Percentiles rank a stretch among this genome's conserved stretches.
These are phyloP conservation scores for Globisporangium acanthophoron DNA, from an alignment of 352 stramenopile genomes.

Conservation along the genomic window DNA sequence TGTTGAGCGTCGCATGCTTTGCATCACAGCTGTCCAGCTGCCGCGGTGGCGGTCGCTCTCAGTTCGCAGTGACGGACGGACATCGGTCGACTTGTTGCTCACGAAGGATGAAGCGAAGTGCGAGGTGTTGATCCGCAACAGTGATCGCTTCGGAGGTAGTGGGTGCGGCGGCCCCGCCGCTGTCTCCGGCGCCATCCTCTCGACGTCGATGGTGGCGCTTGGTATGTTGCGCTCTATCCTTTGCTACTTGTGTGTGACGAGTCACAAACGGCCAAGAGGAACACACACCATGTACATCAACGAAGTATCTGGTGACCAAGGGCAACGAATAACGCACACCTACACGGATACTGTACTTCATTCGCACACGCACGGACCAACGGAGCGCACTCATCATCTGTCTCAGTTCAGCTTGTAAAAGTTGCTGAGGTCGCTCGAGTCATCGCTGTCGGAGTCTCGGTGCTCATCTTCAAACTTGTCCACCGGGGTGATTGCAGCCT, in stretches of 20 bases:
- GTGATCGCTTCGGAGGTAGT: not conserved
- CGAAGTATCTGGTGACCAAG: too few species aligned
- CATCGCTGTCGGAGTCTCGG: not conserved
- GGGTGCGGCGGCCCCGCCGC: not conserved
- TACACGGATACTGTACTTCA: too few species aligned
- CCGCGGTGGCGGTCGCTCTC: not conserved
- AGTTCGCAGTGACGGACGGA: not conserved
- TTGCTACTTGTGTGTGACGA: too few species aligned
- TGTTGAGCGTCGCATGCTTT: not conserved
- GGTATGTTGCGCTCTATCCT: too few species aligned
- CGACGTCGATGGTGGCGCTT: too few species aligned
- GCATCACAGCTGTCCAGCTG: conserved; percentile 4
- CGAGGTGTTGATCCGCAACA: conserved; percentile 2
- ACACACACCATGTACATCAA: too few species aligned
- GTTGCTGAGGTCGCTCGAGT: conserved; percentile 2
- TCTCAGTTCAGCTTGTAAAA: not conserved
- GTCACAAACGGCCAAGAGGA: too few species aligned
- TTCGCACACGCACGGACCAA: too few species aligned
- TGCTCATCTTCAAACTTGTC: not conserved
- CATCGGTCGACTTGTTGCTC: conserved; percentile 8
- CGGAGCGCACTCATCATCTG: not conserved
- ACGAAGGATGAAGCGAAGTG: not conserved
- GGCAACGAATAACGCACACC: too few species aligned
- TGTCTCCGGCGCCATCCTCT: too few species aligned
- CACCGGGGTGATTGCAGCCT: not conserved